Percentiles rank a stretch among this genome's conserved stretches.
These are phyloP conservation scores for Pseudogymnoascus sp. DNA, from an alignment of 2,329 filamentous ascomycete species.

Conservation along the genomic window DNA sequence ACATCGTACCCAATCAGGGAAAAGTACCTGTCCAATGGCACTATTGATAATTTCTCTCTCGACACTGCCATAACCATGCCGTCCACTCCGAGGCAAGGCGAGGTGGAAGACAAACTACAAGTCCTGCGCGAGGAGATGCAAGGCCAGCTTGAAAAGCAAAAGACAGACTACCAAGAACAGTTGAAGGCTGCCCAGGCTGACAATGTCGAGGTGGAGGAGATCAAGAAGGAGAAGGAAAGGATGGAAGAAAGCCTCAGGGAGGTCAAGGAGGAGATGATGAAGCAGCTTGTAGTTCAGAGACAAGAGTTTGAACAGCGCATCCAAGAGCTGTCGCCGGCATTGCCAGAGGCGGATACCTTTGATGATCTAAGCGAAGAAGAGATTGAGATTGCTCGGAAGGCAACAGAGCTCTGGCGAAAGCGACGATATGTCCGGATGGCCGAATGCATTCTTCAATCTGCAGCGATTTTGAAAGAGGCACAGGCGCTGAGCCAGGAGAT, in stretches of 20 bases:
- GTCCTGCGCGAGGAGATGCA: constrained; percentile 78
- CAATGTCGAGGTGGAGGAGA: constrained; percentile 72
- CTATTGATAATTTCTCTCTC: constrained; percentile 89
- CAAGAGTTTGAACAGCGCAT: constrained; percentile 78
- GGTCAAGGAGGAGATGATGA: constrained; percentile 82
- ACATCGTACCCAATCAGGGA: constrained; percentile 82
- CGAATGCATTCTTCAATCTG: constrained; percentile 81
- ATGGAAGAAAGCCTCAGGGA: constrained; percentile 76
- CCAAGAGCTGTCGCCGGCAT: constrained; percentile 59
- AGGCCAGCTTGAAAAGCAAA: constrained; percentile 70
- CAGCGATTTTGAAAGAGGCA: constrained; percentile 82
- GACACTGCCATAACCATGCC: constrained; percentile 93
- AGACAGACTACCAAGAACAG: constrained; percentile 71
- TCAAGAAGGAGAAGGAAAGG: constrained; percentile 68
- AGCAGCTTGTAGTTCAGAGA: constrained; percentile 73
- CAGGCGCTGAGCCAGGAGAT: constrained; percentile 97
- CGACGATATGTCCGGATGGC: constrained; percentile 90
- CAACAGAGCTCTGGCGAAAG: constrained; percentile 67
- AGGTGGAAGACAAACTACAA: constrained; percentile 66
- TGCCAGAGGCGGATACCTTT: constrained; percentile 10
- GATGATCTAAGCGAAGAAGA: constrained; percentile 60
- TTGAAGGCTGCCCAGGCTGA: constrained; percentile 66
- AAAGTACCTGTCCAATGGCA: constrained; percentile 92
- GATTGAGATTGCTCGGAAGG: constrained; percentile 56
- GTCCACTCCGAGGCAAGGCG: constrained; percentile 73